Percentiles rank a stretch among this genome's conserved stretches.
Evolutionary conservation across 352 stramenopile genomes (phyloP).

Genomic region (Phytophthora pseudosyringae): DNA sequence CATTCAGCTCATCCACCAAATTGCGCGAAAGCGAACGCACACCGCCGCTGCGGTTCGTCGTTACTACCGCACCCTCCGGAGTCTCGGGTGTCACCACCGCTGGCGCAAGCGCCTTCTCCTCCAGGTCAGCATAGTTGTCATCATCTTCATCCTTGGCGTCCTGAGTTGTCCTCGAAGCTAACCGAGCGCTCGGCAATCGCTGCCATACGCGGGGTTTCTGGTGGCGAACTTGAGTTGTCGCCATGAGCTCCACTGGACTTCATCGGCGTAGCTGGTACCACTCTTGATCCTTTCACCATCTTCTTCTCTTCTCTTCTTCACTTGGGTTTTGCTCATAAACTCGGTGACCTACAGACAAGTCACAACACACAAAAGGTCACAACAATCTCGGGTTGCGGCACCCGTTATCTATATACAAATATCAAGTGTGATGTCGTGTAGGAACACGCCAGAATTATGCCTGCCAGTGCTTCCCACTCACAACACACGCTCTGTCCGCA

Average conservation of each 20-base stretch:
- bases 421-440: no score
- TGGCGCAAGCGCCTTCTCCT: not conserved
- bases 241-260: not conserved
- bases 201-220: not conserved
- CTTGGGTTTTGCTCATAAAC: no score
- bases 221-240: not conserved
- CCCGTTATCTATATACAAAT: no score
- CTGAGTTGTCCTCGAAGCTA: constrained; percentile 4
- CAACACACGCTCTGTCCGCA: no score
- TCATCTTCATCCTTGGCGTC: constrained; percentile 4
- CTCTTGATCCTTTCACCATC: constrained; percentile 9
- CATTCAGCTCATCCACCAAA: not conserved
- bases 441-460: not conserved
- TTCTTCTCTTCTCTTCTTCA: constrained; percentile 9
- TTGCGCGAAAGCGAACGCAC: constrained; percentile 2
- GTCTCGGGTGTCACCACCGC: not conserved
- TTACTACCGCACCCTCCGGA: constrained; percentile 2
- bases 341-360: no score
- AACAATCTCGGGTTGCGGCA: not conserved
- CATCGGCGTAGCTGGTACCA: constrained; percentile 11
- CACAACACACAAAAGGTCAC: not conserved
- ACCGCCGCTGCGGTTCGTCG: not conserved
- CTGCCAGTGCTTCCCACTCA: no score
- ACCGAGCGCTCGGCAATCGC: constrained; percentile 5
- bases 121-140: constrained; percentile 3